phyloP scores from a whole-genome alignment of 257 asterid genomes.

The Solanum raphanifolium region DNA sequence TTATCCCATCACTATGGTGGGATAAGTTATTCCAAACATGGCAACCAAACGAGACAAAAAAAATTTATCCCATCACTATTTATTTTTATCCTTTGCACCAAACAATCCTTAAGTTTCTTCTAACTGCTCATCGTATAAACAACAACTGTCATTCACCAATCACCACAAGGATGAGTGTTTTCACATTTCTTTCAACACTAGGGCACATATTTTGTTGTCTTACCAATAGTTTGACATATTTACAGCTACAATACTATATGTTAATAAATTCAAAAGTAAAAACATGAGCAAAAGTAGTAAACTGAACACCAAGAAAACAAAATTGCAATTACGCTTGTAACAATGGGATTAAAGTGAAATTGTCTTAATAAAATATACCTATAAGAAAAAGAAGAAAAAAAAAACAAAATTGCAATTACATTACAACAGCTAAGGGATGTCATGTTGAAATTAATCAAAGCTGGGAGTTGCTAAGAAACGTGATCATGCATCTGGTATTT shows the following conservation, averaged over 20 bases:
- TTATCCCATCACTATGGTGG: too few species aligned
- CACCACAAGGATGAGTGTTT: too few species aligned
- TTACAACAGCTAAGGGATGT: neutral
- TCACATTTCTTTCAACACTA: neutral
- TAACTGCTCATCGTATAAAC: too few species aligned
- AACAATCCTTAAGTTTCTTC: too few species aligned
- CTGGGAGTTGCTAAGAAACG: slow-evolving; percentile 74
- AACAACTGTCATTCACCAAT: too few species aligned
- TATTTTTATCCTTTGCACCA: too few species aligned
- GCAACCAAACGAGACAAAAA: too few species aligned
- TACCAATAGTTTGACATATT: too few species aligned
- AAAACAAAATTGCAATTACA: slow-evolving; percentile 4
- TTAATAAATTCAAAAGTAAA: neutral
- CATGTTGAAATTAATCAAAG: slow-evolving; percentile 23
- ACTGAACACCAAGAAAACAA: neutral
- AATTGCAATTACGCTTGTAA: neutral
- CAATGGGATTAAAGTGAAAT: neutral
- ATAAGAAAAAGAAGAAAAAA: neutral
- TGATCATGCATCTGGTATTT: slow-evolving; percentile 65
- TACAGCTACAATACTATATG: neutral
- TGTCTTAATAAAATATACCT: neutral
- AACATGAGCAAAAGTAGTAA: neutral
- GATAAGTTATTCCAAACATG: too few species aligned
- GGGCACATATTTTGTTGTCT: neutral
- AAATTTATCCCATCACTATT: too few species aligned